Base-by-base conservation (phyloP, 2,329 filamentous ascomycete species). In the Calonectria henricotiae region DNA sequence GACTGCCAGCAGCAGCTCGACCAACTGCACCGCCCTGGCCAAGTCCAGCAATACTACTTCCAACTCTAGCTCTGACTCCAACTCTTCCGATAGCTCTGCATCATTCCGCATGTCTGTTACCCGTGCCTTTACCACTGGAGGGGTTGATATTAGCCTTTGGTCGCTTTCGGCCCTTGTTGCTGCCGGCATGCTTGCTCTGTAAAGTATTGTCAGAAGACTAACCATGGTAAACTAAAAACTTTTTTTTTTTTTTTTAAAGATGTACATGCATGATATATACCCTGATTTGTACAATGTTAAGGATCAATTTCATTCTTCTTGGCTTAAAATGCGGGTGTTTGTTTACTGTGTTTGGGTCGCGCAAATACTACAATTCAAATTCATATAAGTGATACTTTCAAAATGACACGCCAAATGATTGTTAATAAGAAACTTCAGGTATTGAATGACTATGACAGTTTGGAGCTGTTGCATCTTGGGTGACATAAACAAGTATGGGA, bases 111-210 rank as follows among this genome's bases (percentile, higher is more conserved):
- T 82, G 37, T 74, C 83, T 49, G 79, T 84, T 63, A 77, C 80
- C 71, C 80, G 79, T 47, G 55, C 85, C 68, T 82, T 89, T 74
- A 80, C 82, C 60, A 62, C 88, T 41, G 87, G 86, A 51, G 85
- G 86, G 72, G 75, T 86, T 68, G 85, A 83, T 43, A 74, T 89
- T 51, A 86, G 86, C 64, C 75, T 87, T 69, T 89, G 89, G 80
- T 80, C 86, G 68, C 74, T 86, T 25, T 84, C 86, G 12, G 87
- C 88, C 37, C 84, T 87, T 54, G 83, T 85, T n/a, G 88, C 88
- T 76, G 87, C 85, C 39, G 83, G 82, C 69, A 88, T 90, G 86
- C 78, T 90, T 69, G 79, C 85, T 69, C 77, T 90, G 81, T 90
- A 88, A 85, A 58, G 8, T 11, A 7, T 25, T 23, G 20, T 9